Base-by-base conservation (phyloP, 139 green algal genomes). In the Tetradesmus lagerheimii region DNA sequence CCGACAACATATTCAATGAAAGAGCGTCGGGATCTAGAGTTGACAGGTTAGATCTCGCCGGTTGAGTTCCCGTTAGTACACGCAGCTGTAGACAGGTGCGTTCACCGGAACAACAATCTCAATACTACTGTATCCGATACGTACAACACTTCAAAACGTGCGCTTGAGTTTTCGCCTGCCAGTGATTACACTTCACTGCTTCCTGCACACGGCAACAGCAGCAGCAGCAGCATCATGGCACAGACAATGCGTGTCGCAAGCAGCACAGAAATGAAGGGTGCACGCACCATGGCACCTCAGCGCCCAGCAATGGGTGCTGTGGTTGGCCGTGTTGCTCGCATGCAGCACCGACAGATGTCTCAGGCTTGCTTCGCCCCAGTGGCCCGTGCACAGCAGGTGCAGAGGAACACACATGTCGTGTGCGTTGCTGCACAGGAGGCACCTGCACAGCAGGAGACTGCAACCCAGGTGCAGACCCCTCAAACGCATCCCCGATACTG, bases 341-440 rank as follows among this genome's bases (percentile, higher is more conserved):
- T 83, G 85, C 85, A 89, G 67, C 66, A 66, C 39, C 37, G 57
- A 74, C 83, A 80, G 57, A 43, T 43, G 31, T 43, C 38, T 53
- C 85, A 89, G 37, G 85, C 83, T 34, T 74, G 43, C 85, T 76
- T 64, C 20, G 29, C 62, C 25, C 41, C 45, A 11, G 38, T 80
- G 71, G 15, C 14, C 15, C 50, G 35, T 6, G 12, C 31, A 29
- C 74, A 83, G 74, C 71, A 83, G 31, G 0, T 89, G n/a, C 67
- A 74, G 25, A 62, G 85, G 23, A 83, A 37, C 45, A 84, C 38
- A 31, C 85, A 83, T 75, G 16, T 89, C 31, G 71, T 89, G 35
- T 84, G 71, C 45, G 85, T 89, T 76, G 85, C 85, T 41, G 85
- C 85, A 34, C 85, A 89, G 85, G 85, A 89, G n/a, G 83, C 91